These are phyloP conservation scores for Pythium phragmiticola DNA, from an alignment of 352 stramenopile genomes.

Conservation along the genomic window DNA sequence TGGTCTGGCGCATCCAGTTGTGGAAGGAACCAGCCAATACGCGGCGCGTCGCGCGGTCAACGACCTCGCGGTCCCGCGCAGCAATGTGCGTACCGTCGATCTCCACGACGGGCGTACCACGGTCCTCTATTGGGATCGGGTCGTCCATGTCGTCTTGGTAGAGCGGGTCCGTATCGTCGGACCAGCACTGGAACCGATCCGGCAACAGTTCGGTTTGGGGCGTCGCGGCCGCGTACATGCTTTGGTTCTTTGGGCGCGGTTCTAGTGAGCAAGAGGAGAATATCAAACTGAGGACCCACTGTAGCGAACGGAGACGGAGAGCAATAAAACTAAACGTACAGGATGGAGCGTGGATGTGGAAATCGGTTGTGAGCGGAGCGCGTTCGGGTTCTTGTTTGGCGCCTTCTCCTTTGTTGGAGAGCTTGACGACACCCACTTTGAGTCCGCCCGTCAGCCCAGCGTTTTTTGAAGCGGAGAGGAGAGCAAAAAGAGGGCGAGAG, in stretches of 20 bases:
- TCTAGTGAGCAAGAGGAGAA: slow-evolving; percentile 8
- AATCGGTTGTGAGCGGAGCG: slow-evolving; percentile 11
- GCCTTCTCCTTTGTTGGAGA: background rate
- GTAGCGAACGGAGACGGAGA: background rate
- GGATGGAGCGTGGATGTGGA: background rate
- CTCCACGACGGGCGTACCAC: background rate
- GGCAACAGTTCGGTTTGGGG: slow-evolving; percentile 8
- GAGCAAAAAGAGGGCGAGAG: slow-evolving; percentile 4
- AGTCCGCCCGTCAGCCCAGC: slow-evolving; percentile 8
- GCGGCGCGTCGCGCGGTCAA: slow-evolving; percentile 11
- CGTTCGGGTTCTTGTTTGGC: background rate
- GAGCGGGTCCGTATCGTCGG: slow-evolving; percentile 17
- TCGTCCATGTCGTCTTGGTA: slow-evolving; percentile 21
- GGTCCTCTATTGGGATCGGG: slow-evolving; percentile 17
- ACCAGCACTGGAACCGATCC: slow-evolving; percentile 18
- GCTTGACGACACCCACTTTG: slow-evolving; percentile 24
- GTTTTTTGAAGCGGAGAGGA: slow-evolving; percentile 3
- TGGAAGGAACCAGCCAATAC: slow-evolving; percentile 28
- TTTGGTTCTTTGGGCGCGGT: background rate
- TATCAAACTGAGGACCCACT: background rate
- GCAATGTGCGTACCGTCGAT: slow-evolving; percentile 22
- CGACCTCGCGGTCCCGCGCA: slow-evolving; percentile 12
- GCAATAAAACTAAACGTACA: background rate
- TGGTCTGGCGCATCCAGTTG: slow-evolving; percentile 34
- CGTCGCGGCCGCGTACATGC: slow-evolving; percentile 9